A percentile compares a stretch with the other conserved stretches of the same genome.
phyloP scores from a whole-genome alignment of 352 stramenopile species.

The Globisporangium takayamanum region DNA sequence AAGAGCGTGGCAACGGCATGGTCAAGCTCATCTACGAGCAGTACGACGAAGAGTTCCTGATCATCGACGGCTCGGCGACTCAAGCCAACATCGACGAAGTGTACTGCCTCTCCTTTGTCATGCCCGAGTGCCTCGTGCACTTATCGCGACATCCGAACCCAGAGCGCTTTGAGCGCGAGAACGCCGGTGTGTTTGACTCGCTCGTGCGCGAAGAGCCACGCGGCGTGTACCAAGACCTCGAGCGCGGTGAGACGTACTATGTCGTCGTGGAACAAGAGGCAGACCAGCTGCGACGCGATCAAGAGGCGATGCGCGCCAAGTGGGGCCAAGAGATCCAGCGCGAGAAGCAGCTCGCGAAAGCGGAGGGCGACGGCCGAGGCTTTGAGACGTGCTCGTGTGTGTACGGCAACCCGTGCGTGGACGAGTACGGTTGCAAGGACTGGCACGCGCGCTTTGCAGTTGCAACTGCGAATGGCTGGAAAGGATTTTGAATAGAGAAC shows the following conservation, averaged over 20 bases:
- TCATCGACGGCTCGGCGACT: slow-evolving; percentile 72
- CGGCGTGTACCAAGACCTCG: slow-evolving; percentile 63
- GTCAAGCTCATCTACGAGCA: slow-evolving; percentile 84
- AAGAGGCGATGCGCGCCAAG: slow-evolving; percentile 49
- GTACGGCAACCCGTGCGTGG: slow-evolving; percentile 87
- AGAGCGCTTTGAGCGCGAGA: slow-evolving; percentile 50
- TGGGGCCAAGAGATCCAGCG: slow-evolving; percentile 30
- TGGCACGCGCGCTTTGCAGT: slow-evolving; percentile 81
- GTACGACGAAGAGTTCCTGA: slow-evolving; percentile 82
- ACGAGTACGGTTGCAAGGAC: slow-evolving; percentile 88
- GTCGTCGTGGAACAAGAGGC: slow-evolving; percentile 79
- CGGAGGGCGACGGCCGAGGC: slow-evolving; percentile 51
- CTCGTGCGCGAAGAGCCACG: slow-evolving; percentile 61
- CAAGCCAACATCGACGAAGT: slow-evolving; percentile 71
- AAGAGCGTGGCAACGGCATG: slow-evolving; percentile 49
- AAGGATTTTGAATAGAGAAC: slow-evolving; percentile 88
- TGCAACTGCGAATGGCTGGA: slow-evolving; percentile 86
- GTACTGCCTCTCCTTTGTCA: slow-evolving; percentile 87
- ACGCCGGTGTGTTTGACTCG: slow-evolving; percentile 42
- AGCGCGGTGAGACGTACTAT: slow-evolving; percentile 68
- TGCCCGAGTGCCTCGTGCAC: slow-evolving; percentile 80
- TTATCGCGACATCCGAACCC: slow-evolving; percentile 43
- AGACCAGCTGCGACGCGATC: slow-evolving; percentile 61
- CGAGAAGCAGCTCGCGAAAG: slow-evolving; percentile 21
- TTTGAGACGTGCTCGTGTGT: slow-evolving; percentile 87